Evolutionary conservation across 2,329 filamentous ascomycete species (phyloP), one percentile per base, ranked within the genome.

Genomic region (Xylaria sp.): DNA sequence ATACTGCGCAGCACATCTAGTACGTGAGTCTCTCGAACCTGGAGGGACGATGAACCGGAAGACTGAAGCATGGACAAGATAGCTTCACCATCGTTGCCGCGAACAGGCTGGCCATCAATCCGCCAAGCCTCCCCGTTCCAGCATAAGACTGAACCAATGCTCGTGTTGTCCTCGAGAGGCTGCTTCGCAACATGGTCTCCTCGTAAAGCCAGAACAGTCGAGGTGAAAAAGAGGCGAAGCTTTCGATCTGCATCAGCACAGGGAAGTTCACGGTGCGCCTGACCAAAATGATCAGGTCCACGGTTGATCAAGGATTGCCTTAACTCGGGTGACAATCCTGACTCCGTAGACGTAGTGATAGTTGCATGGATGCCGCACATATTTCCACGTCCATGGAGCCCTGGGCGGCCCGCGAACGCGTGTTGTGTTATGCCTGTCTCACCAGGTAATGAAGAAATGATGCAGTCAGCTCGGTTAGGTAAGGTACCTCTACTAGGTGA

Each of bases 111-210:
- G 38, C 84, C 85, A 9, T 79, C 80, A 56, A 97, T 84, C 64
- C 86, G 90, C 96, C 96, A 99, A 0, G 94, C 95, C 77, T 99
- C 96, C 49, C 96, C 96, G 76, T 99, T 99, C 96, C 96, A 99
- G 84, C 95, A 97, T 1, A 99, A 84, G 0, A 92, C 82, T 0
- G 90, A 93, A 3, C 85, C 84, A 0, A 85, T 85, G 0, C 27
- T 59, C 22, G 73, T 69, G 2, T 76, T 42, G 70, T 91, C 86
- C 47, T 85, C 78, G 3, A 97, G 85, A 1, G 96, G 96, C 77
- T 98, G 96, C 38, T 81, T 77, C 6, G 90, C 87, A 56, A 96
- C 76, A 68, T 87, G 83, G 56, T 89, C 86, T 29, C 95, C 95
- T 73, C 96, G 89, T n/a, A 99, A 83, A 3, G 94, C 90, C n/a